Conservation (phyloP, 2,329 filamentous ascomycete genomes). For the Colletotrichum sp. region DNA sequence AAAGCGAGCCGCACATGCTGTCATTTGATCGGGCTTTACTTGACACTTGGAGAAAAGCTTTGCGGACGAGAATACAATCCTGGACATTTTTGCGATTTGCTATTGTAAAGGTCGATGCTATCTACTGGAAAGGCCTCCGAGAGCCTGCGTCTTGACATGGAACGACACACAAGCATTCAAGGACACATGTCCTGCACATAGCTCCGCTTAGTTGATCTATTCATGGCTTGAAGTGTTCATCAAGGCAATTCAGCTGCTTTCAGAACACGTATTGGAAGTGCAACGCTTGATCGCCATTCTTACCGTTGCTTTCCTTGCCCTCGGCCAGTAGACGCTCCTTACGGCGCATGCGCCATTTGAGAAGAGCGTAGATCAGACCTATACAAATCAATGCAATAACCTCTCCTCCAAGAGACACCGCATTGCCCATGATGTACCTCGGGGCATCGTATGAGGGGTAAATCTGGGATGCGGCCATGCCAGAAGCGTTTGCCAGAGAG, state of each 20-base stretch:
- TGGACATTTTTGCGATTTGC: not conserved
- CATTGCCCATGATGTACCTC: constrained; percentile 28
- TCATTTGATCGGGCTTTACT: not conserved
- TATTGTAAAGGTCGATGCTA: not conserved
- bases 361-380: not conserved
- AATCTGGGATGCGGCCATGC: constrained; percentile 33
- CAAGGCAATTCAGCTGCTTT: not conserved
- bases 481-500: constrained; percentile 33
- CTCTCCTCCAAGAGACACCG: constrained; percentile 27
- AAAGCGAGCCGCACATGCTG: not conserved
- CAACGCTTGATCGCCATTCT: not conserved
- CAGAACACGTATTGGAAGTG: not conserved
- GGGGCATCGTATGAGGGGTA: constrained; percentile 34
- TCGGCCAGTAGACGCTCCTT: not conserved
- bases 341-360: not conserved
- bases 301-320: constrained; percentile 1
- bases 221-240: not conserved
- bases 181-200: rapidly evolving
- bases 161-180: not conserved
- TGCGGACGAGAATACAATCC: not conserved
- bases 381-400: constrained; percentile 18
- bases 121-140: not conserved
- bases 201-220: not conserved
- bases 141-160: not conserved
- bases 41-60: not conserved